phyloP scores from a whole-genome alignment of 306 rosid species.

The Vigna unguiculata region DNA sequence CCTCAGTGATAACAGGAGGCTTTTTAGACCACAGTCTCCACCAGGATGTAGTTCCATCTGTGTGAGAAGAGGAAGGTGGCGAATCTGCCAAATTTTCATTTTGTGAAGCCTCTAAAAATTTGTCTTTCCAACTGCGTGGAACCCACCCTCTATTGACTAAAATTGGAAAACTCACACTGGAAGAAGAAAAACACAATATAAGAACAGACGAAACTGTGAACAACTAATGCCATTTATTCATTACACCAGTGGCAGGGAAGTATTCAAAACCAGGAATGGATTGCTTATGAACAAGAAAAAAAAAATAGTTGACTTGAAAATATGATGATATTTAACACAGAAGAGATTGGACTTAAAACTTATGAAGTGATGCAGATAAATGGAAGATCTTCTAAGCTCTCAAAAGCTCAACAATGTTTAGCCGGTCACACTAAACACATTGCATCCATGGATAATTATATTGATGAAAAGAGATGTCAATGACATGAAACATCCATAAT shows the following conservation, averaged over 20 bases:
- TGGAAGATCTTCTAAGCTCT: conserved; percentile 4
- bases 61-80: conserved; percentile 49
- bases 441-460: conserved; percentile 27
- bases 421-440: neutral
- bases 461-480: conserved; percentile 9
- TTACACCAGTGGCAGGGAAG: conserved; percentile 5
- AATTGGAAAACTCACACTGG: conserved; percentile 72
- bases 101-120: conserved; percentile 53
- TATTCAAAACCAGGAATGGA: conserved; percentile 17
- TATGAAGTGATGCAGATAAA: neutral
- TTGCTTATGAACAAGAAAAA: conserved; percentile 15
- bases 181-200: conserved; percentile 40
- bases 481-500: conserved; percentile 6
- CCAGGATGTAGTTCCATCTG: conserved; percentile 68
- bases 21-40: conserved; percentile 84
- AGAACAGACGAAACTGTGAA: conserved; percentile 41
- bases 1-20: conserved; percentile 61
- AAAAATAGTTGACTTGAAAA: neutral
- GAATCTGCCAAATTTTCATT: conserved; percentile 48
- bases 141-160: conserved; percentile 98
- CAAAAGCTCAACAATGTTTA: neutral
- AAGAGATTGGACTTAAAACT: neutral
- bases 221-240: conserved; percentile 15
- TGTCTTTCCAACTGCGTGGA: conserved; percentile 91
- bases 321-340: neutral